Conservation (phyloP, 805 yeast genomes). For the Pichia eremophila region DNA sequence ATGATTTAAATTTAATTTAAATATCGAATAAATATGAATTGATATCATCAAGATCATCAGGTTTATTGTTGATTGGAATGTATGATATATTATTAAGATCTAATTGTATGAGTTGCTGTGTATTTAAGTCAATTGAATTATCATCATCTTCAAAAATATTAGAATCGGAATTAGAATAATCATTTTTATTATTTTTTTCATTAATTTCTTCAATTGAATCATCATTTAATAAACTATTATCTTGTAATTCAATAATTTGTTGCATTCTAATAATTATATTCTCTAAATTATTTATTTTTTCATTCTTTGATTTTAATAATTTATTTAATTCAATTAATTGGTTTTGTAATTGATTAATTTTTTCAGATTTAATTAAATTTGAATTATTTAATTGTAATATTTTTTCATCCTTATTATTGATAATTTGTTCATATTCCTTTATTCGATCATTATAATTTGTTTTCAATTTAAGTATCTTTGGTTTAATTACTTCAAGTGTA, state of each 20-base stretch:
- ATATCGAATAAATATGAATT: constrained; percentile 4
- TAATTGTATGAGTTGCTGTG: constrained; percentile 5
- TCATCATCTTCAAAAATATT: constrained; percentile 1
- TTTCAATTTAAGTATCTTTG: neutral
- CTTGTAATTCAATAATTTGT: neutral
- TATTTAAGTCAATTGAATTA: neutral
- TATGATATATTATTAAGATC: constrained; percentile 1
- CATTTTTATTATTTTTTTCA: no score
- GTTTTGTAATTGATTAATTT: neutral
- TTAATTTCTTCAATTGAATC: neutral
- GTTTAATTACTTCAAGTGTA: neutral
- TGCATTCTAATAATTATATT: neutral
- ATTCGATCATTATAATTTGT: neutral
- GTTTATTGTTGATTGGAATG: neutral
- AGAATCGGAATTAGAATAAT: no score
- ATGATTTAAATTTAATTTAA: no score
- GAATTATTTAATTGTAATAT: constrained; percentile 2
- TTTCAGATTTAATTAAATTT: neutral
- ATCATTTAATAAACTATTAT: neutral
- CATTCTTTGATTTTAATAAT: constrained; percentile 3
- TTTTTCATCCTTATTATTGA: constrained; percentile 6
- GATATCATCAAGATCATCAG: neutral
- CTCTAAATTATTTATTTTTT: constrained; percentile 3
- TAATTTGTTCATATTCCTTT: constrained; percentile 2
- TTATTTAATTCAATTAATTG: constrained; percentile 4